Evolutionary conservation across 2,329 filamentous ascomycete species (phyloP), one percentile per base, ranked within the genome.

Genomic region (Paecilomyces sp.): DNA sequence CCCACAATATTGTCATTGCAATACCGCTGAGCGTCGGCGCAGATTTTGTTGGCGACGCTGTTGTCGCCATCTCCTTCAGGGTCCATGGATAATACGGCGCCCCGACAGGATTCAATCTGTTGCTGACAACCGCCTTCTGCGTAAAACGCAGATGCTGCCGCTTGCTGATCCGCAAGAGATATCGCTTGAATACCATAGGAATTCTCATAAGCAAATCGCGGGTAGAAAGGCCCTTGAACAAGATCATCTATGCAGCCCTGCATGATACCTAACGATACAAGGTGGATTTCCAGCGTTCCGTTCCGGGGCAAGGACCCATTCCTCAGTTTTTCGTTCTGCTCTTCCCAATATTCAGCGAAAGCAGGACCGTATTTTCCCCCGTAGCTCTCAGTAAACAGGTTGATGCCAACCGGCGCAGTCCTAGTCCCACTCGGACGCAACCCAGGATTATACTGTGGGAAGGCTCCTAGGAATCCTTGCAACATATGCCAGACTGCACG

Each of bases 231-330:
- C 6, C 64, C 64, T 57, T 91, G 86, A 0, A 85, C 78, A 31
- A 85, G 70, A 64, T 83, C 79, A 67, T 92, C 89, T 36, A 91
- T 77, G 63, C 87, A 84, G 12, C 88, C 88, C 70, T 91, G 90
- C 60, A 90, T 77, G 60, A 92, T 88, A 24, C 88, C 88, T 0
- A 91, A 73, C 0, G 87, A 84, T 13, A 76, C 77, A 8, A 91
- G 77, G 58, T 83, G 81, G 55, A 89, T 83, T 31, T 84, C 80
- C 11, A 88, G 73, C 1, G 83, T 86, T 36, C 74, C 77, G 61
- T 81, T 81, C 18, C 68, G 72, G 8, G 80, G 70, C 1, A 84
- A 60, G 1, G 78, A 71, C 2, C 85, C 82, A n/a, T 71, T 67
- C 13, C 83, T 81, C 57, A 77, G 77, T 30, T 47, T 50, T 18